phyloP scores from a whole-genome alignment of 2,329 filamentous ascomycete genomes.

The Dothistroma pini region DNA sequence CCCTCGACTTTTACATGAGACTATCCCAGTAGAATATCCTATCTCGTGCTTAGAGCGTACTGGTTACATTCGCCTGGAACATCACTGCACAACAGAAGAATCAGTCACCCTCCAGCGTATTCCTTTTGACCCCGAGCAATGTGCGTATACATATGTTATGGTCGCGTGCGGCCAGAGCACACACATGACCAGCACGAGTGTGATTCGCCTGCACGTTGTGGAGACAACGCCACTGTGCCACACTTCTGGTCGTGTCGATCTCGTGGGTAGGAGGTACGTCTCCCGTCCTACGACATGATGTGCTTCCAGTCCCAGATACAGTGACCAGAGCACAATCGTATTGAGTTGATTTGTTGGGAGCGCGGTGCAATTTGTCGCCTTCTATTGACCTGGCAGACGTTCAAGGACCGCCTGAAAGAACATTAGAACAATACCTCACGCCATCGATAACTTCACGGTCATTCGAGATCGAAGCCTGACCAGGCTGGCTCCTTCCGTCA shows the following conservation, averaged over 20 bases:
- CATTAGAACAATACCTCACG: not conserved
- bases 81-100: not conserved
- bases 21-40: not conserved
- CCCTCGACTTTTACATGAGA: not conserved
- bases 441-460: not conserved
- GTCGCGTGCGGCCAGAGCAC: not conserved
- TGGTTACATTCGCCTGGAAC: no score
- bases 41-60: not conserved
- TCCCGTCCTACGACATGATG: not conserved
- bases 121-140: not conserved
- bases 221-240: not conserved
- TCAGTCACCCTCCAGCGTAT: not conserved
- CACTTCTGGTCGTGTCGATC: not conserved
- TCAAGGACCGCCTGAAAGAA: not conserved
- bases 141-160: not conserved
- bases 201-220: not conserved
- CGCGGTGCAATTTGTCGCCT: not conserved
- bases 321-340: not conserved
- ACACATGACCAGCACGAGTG: not conserved
- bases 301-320: not conserved
- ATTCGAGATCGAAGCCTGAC: not conserved
- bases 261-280: not conserved
- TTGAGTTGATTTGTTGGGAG: not conserved
- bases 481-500: not conserved
- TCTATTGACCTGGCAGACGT: not conserved